Evolutionary conservation across 2,329 filamentous ascomycete genomes (phyloP).

Genomic region (Coniochaeta sp.): DNA sequence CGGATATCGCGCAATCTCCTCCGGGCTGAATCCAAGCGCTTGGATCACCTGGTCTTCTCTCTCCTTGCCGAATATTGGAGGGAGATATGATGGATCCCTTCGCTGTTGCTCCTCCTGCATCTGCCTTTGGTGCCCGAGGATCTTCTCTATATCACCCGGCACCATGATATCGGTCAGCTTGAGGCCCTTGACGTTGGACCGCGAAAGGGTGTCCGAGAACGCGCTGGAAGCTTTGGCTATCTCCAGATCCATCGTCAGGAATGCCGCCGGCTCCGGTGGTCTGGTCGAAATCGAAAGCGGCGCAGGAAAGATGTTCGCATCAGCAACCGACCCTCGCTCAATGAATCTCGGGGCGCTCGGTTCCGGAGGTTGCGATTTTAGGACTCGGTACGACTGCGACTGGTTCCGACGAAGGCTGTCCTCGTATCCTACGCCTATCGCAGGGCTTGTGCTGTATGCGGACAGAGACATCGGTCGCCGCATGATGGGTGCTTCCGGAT

Average conservation of each 20-base stretch:
- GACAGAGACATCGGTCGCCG: constrained; percentile 45
- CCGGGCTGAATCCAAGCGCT: constrained; percentile 43
- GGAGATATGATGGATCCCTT: constrained; percentile 56
- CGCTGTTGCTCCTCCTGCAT: constrained; percentile 51
- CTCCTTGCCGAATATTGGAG: constrained; percentile 51
- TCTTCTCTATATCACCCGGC: constrained; percentile 43
- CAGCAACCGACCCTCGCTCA: constrained; percentile 41
- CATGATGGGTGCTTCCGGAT: constrained; percentile 31
- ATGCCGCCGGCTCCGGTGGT: constrained; percentile 46
- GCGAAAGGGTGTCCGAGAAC: constrained; percentile 50
- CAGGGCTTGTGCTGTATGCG: constrained; percentile 39
- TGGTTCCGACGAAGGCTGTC: constrained; percentile 37
- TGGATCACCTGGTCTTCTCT: constrained; percentile 50
- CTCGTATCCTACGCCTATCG: constrained; percentile 37
- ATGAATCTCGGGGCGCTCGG: constrained; percentile 40
- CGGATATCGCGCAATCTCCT: constrained; percentile 44
- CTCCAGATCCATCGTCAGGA: constrained; percentile 51
- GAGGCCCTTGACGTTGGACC: constrained; percentile 37
- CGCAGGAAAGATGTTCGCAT: constrained; percentile 41
- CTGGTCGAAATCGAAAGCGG: constrained; percentile 33
- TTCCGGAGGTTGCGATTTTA: constrained; percentile 48
- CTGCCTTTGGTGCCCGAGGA: constrained; percentile 40
- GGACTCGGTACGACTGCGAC: constrained; percentile 41
- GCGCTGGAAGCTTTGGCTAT: constrained; percentile 48
- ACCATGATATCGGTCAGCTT: constrained; percentile 49